A percentile compares a stretch with the other conserved stretches of the same genome.
Evolutionary conservation across 2,329 filamentous ascomycete species (phyloP).

Genomic region (Diaporthe caulivora): DNA sequence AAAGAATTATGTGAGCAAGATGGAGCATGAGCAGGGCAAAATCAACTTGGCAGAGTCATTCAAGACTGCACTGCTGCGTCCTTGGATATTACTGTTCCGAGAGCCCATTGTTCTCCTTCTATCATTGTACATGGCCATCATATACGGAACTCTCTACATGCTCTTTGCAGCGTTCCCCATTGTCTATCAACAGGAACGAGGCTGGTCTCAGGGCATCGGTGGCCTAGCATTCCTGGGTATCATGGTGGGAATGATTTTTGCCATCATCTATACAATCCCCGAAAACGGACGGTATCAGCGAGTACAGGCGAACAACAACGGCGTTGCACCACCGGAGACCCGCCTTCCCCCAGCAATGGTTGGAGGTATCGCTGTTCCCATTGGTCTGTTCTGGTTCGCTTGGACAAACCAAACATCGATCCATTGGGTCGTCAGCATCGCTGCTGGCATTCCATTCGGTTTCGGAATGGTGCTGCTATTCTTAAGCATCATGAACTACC

Average conservation of each 20-base stretch:
- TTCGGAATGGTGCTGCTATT: slow-evolving; percentile 72
- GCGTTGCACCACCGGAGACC: slow-evolving; percentile 73
- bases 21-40: slow-evolving; percentile 58
- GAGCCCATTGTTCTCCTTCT: slow-evolving; percentile 76
- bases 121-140: slow-evolving; percentile 73
- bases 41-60: slow-evolving; percentile 62
- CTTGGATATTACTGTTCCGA: slow-evolving; percentile 73
- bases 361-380: slow-evolving; percentile 58
- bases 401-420: slow-evolving; percentile 42
- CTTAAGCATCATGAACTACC: slow-evolving; percentile 74
- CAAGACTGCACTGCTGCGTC: slow-evolving; percentile 68
- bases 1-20: slow-evolving; percentile 66
- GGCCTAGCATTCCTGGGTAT: slow-evolving; percentile 75
- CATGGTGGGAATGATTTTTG: slow-evolving; percentile 71
- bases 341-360: slow-evolving; percentile 71
- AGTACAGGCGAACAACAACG: slow-evolving; percentile 57
- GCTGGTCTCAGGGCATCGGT: slow-evolving; percentile 69
- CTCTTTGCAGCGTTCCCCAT: slow-evolving; percentile 69
- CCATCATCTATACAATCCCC: slow-evolving; percentile 63
- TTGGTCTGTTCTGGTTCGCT: slow-evolving; percentile 39
- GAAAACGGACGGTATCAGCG: slow-evolving; percentile 67
- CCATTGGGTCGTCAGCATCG: slow-evolving; percentile 53
- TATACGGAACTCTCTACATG: slow-evolving; percentile 68
- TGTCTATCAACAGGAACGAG: slow-evolving; percentile 69
- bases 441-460: slow-evolving; percentile 54